These are phyloP conservation scores for Platanthera guangdongensis DNA, from an alignment of 106 monocot species.

Conservation along the genomic window DNA sequence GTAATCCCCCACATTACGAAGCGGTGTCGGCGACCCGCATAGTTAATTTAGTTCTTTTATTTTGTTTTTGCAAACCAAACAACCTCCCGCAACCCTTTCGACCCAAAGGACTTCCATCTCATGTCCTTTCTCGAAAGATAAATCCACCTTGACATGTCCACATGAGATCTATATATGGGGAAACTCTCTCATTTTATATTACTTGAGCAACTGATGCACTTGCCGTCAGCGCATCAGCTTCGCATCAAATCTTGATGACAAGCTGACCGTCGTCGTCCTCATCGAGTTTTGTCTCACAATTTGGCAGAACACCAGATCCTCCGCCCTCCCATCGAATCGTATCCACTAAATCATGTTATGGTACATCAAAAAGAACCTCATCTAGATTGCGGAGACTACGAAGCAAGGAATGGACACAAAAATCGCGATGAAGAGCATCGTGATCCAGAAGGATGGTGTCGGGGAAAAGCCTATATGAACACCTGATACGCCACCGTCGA, in stretches of 20 bases:
- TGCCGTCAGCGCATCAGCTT: no score
- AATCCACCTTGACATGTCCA: no score
- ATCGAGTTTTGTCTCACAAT: conserved; percentile 58
- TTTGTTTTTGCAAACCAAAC: no score
- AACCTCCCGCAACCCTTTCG: no score
- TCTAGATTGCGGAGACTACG: conserved; percentile 41
- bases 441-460: conserved; percentile 45
- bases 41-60: no score
- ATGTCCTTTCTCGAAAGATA: no score
- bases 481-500: conserved; percentile 58
- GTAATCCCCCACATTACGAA: no score
- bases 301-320: conserved; percentile 58
- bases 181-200: no score
- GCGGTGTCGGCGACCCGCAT: no score
- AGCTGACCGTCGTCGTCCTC: conserved; percentile 55
- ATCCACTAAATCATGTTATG: conserved; percentile 88
- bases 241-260: conserved; percentile 64
- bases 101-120: no score
- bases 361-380: conserved; percentile 83
- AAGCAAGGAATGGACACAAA: conserved; percentile 64
- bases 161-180: no score
- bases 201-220: no score
- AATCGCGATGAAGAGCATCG: conserved; percentile 50
- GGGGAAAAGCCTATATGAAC: conserved; percentile 57
- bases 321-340: conserved; percentile 35